These are phyloP conservation scores for Colletotrichum limetticola DNA, from an alignment of 2,329 filamentous ascomycete species.

Conservation along the genomic window DNA sequence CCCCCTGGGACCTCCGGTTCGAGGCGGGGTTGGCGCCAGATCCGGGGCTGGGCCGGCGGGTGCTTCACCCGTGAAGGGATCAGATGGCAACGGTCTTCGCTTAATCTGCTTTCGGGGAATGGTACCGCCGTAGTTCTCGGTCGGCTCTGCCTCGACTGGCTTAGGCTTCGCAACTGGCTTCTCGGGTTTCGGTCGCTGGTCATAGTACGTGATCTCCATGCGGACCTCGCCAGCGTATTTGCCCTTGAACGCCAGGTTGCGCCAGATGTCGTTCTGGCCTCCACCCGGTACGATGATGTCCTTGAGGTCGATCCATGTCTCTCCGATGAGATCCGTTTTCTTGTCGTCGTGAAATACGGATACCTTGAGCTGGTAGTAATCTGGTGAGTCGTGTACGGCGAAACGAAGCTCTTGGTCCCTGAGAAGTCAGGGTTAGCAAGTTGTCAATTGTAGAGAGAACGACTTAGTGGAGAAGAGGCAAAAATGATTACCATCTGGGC, in stretches of 20 bases:
- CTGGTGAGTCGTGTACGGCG: conserved; percentile 92
- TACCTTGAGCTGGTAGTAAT: conserved; percentile 95
- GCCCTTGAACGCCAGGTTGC: conserved; percentile 84
- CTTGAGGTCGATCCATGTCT: conserved; percentile 88
- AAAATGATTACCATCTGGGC: conserved; percentile 80
- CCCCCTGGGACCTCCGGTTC: conserved; percentile 41
- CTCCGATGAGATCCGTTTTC: conserved; percentile 95
- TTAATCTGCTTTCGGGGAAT: conserved; percentile 75
- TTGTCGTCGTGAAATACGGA: conserved; percentile 99
- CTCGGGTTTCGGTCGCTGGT: conserved; percentile 84
- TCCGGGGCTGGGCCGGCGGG: conserved; percentile 51
- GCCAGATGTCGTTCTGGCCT: conserved; percentile 95
- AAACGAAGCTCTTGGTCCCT: conserved; percentile 99
- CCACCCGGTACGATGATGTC: conserved; percentile 86
- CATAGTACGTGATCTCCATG: conserved; percentile 97
- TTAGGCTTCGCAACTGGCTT: conserved; percentile 70
- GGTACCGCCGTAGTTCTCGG: conserved; percentile 45
- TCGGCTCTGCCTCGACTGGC: conserved; percentile 40
- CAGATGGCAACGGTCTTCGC: conserved; percentile 83
- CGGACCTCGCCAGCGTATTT: conserved; percentile 97
- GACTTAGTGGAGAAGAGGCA: neutral
- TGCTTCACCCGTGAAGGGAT: conserved; percentile 72
- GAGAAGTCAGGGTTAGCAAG: conserved; percentile 12
- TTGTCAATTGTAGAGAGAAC: neutral
- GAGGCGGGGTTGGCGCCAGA: conserved; percentile 57